Conservation (phyloP, 2,329 filamentous ascomycete genomes). For the Aspergillus sp. region DNA sequence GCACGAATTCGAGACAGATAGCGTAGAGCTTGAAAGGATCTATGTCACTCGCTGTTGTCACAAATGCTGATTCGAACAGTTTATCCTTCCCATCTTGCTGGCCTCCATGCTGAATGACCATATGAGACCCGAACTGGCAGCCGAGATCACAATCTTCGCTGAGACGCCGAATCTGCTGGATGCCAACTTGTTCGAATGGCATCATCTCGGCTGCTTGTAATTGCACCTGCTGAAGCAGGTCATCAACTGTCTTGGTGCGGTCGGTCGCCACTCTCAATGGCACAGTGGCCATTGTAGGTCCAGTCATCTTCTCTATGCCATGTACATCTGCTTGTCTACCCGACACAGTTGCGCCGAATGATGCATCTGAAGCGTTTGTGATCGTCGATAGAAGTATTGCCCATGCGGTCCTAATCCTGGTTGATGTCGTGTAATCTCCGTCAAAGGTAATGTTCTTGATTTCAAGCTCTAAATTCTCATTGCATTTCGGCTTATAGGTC, state of each 20-base stretch:
- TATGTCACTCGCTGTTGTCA: not conserved
- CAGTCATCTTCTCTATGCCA: slow-evolving; percentile 6
- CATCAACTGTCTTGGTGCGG: slow-evolving; percentile 23
- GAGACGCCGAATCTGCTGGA: not conserved
- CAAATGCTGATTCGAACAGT: not conserved
- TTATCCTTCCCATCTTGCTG: too few species aligned
- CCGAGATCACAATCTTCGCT: not conserved
- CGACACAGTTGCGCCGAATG: slow-evolving; percentile 10
- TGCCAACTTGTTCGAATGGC: not conserved
- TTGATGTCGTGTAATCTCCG: not conserved
- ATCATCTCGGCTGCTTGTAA: slow-evolving; percentile 52
- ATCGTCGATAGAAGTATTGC: slow-evolving; percentile 7
- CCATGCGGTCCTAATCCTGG: slow-evolving; percentile 2
- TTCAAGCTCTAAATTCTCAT: too few species aligned
- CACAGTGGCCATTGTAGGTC: slow-evolving; percentile 10
- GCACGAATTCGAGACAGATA: not conserved
- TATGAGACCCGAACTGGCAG: not conserved
- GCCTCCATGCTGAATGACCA: not conserved
- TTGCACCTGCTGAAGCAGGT: slow-evolving; percentile 55
- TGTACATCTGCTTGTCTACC: slow-evolving; percentile 7
- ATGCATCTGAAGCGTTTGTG: slow-evolving; percentile 7
- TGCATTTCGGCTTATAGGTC: too few species aligned
- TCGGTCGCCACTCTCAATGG: slow-evolving; percentile 7
- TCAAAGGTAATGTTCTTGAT: not conserved
- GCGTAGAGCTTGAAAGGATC: not conserved